Conservation (phyloP, 2,329 filamentous ascomycete genomes). For the Cryphonectria carpinicola region DNA sequence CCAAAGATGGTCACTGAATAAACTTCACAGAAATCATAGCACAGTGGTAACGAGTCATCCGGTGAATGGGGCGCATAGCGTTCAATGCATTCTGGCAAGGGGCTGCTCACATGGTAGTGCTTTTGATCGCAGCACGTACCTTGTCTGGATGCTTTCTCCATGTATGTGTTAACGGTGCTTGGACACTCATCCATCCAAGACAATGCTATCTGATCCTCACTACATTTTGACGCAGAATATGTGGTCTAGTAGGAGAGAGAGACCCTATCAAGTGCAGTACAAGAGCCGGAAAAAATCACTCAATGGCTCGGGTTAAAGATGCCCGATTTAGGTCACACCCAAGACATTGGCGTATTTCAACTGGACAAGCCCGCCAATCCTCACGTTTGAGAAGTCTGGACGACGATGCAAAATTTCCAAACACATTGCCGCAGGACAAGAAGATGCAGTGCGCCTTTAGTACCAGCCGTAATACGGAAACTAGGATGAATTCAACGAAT, state of each 20-base stretch:
- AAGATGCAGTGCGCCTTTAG: not conserved
- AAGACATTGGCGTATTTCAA: slow-evolving; percentile 3
- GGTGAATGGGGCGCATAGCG: not conserved
- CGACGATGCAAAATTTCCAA: not conserved
- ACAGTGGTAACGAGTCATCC: not conserved
- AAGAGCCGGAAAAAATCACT: not conserved
- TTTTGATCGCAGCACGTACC: not conserved
- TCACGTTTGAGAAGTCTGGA: not conserved
- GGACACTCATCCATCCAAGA: not conserved
- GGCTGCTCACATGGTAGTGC: not conserved
- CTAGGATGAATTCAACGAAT: slow-evolving; percentile 5
- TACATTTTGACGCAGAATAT: not conserved
- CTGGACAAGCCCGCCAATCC: slow-evolving; percentile 17
- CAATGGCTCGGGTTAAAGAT: slow-evolving; percentile 13
- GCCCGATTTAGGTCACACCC: slow-evolving; percentile 13
- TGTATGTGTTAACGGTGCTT: not conserved
- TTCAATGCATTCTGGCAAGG: not conserved
- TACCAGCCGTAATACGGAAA: not conserved
- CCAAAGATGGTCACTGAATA: not conserved
- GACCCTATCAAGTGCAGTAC: not conserved
- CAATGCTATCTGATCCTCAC: not conserved
- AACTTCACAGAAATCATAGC: not conserved
- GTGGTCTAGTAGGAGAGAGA: not conserved
- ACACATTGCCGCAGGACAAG: not conserved
- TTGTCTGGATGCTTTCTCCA: not conserved